A percentile compares a stretch with the other conserved stretches of the same genome.
These are phyloP conservation scores for Alternaria arborescens DNA, from an alignment of 2,329 filamentous ascomycete genomes.

Conservation along the genomic window DNA sequence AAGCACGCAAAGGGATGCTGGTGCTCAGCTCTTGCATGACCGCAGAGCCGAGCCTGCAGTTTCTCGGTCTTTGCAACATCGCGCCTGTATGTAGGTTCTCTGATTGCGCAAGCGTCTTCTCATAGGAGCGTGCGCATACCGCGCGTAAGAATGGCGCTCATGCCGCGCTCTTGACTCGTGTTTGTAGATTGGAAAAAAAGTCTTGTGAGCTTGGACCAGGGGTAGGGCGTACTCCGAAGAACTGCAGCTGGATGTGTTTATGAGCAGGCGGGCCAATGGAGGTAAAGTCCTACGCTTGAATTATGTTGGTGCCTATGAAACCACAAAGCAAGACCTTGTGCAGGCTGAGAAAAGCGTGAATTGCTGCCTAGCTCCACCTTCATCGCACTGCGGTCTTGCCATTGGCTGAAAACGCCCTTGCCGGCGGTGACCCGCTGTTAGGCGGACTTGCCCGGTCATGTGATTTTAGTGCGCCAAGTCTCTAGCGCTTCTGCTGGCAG, in stretches of 20 bases:
- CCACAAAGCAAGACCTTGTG: background rate
- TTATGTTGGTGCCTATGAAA: background rate
- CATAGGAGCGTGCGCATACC: background rate
- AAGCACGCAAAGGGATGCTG: background rate
- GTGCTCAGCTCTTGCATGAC: background rate
- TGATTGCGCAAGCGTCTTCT: background rate
- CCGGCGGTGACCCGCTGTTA: background rate
- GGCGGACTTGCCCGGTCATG: slow-evolving; percentile 12
- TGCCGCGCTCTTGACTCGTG: background rate
- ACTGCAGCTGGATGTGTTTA: background rate
- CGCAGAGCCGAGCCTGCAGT: background rate
- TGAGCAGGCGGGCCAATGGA: background rate
- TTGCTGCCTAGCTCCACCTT: slow-evolving; percentile 2
- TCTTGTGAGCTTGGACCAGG: too few species aligned
- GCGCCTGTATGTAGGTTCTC: background rate
- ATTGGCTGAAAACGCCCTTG: background rate
- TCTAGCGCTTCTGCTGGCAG: slow-evolving; percentile 1
- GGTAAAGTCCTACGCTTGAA: too few species aligned
- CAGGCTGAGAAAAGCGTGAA: background rate
- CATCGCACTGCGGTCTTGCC: background rate
- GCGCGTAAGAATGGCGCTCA: background rate
- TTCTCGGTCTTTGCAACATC: background rate
- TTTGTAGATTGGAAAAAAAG: background rate
- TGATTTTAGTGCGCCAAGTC: slow-evolving; percentile 32
- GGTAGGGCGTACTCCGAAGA: too few species aligned